Base-by-base conservation (phyloP, 108 stramenopile species). In the Fistulifera solaris region DNA sequence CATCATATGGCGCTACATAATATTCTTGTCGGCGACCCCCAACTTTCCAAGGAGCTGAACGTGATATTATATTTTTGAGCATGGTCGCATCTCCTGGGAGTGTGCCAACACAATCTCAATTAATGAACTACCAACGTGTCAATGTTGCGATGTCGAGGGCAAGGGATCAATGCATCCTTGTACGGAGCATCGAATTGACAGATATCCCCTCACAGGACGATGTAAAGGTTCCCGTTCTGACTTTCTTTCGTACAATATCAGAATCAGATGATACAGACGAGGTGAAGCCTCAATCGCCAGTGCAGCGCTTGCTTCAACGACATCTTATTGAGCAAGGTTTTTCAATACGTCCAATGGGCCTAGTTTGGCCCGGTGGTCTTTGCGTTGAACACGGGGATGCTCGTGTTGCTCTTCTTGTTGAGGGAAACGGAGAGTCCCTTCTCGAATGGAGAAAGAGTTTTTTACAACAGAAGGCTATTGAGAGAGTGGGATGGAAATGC, bases 401-500 rank as follows among this genome's bases (percentile, higher is more conserved):
- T 7, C 65, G 80, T 25, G 75, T 68, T 18, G 80, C 73, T 0
- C 31, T 81, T 13, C 43, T 47, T 22, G 50, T 76, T 17, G 80
- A 81, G 14, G 18, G 48, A 23, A 25, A 28, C 19, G 65, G 72
- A n/a, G 69, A 70, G 23, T 51, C 60, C 13, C 23, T 26, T 22
- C 54, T 68, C 0, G 70, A 77, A 12, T 77, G 80, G 80, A 35
- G 42, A 0, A 10, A 23, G 16, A 52, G 58, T 7, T 62, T 61
- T 27, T 28, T 22, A 21, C 76, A 81, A 46, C 76, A 81, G 59
- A 73, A 75, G 39, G 61, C 60, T 14, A 75, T 81, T 40, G 73
- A 77, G 56, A 65, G 80, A 25, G 80, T 81, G 8, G 80, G 80
- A 3, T 81, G 80, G 80, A 62, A 63, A 53, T 77, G 73, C 39